Base-by-base conservation (phyloP, 2,329 filamentous ascomycete species). In the Ceratocystis cubensis region DNA sequence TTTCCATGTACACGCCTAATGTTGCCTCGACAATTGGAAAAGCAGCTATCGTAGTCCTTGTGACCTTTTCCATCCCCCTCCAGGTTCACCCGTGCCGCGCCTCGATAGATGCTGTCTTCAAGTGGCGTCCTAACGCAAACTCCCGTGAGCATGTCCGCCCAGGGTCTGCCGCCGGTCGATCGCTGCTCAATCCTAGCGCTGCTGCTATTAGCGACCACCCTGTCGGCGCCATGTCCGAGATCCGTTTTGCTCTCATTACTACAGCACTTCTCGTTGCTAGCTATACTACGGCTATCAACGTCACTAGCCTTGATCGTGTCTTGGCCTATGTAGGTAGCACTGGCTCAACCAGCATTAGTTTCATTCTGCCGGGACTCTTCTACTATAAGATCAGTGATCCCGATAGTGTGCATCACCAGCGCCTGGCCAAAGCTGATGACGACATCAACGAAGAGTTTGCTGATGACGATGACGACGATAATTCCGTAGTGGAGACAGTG, bases 301-400 rank as follows among this genome's bases (percentile, higher is more conserved):
- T 99, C 2, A 89, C 86, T 22, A 94, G 88, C 13, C 82, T 99
- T 2, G 92, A 96, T 73, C 88, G 89, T 61, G 92, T 99, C 0
- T 82, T 99, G 0, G 93, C 94, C 0, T 99, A 96, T 71, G 94
- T 99, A 10, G 94, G 94, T 46, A 91, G 88, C 71, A 99, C 94
- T 0, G 94, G 94, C 65, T 93, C 88, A 64, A 99, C 94, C 0
- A 91, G 90, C 69, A 99, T 99, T 72, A 96, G 90, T 69, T 99
- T 99, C 74, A 97, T 99, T 70, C 81, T 99, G 0, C 94, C 94
- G 0, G 94, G 94, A 0, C 77, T 99, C 3, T 99, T 99, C 75
- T 99, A 97, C 76, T 99, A 97, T 78, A 97, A 97, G 76, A 97
- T 99, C 68, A 95, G 91, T 13, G 86, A 90, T 28, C 94, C 94